A percentile compares a stretch with the other conserved stretches of the same genome.
Conservation (phyloP, 2,329 filamentous ascomycete species). For the Colletotrichum shisoi region DNA sequence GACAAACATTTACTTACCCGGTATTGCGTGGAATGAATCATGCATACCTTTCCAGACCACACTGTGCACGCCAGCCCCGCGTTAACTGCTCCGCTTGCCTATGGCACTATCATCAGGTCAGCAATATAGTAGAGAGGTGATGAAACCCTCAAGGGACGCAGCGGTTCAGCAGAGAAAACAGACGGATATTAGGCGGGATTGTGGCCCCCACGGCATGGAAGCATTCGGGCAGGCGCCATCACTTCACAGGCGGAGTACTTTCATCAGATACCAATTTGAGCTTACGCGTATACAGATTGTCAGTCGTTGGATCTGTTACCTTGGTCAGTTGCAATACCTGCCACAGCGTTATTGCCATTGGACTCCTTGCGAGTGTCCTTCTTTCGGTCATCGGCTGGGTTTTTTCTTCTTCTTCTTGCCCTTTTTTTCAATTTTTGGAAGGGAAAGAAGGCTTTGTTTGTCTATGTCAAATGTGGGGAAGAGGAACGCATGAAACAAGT, state of each 20-base stretch:
- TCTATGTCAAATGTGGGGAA: slow-evolving; percentile 30
- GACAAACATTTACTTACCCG: slow-evolving; percentile 15
- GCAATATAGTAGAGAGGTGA: neutral
- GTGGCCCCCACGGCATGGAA: slow-evolving; percentile 18
- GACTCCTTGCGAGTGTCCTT: slow-evolving; percentile 29
- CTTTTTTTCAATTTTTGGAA: slow-evolving; percentile 18
- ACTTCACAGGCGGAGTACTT: slow-evolving; percentile 35
- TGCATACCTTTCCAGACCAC: slow-evolving; percentile 6
- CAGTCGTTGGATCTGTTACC: slow-evolving; percentile 34
- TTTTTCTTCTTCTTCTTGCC: neutral
- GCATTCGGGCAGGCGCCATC: slow-evolving; percentile 36
- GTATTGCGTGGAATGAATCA: slow-evolving; percentile 4
- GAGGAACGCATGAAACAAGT: slow-evolving; percentile 24
- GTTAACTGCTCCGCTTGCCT: slow-evolving; percentile 6
- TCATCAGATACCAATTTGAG: slow-evolving; percentile 39
- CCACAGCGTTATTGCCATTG: slow-evolving; percentile 17
- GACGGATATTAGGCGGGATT: slow-evolving; percentile 10
- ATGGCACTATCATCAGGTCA: neutral
- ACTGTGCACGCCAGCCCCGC: slow-evolving; percentile 9
- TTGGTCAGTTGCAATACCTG: slow-evolving; percentile 26
- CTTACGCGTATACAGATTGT: slow-evolving; percentile 38
- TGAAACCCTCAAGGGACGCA: slow-evolving; percentile 1
- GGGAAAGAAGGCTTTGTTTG: slow-evolving; percentile 27
- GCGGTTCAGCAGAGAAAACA: slow-evolving; percentile 16
- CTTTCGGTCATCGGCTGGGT: slow-evolving; percentile 11